Percentiles rank a stretch among this genome's conserved stretches.
phyloP scores from a whole-genome alignment of 108 stramenopile species.

The Cyclotella atomus region DNA sequence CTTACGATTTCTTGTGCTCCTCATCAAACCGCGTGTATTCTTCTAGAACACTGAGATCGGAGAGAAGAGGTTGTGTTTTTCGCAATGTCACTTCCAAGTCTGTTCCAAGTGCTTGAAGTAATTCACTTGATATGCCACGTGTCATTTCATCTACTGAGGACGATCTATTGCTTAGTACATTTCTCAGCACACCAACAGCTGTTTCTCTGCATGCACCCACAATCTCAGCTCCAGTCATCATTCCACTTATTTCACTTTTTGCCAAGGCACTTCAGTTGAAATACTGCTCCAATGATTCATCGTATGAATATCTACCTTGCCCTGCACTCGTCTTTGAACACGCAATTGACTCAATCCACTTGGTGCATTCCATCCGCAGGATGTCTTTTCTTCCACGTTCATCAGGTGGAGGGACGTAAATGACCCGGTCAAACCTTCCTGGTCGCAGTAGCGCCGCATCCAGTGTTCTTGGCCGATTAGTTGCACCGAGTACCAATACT shows the following conservation, averaged over 20 bases:
- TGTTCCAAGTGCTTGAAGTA: background rate
- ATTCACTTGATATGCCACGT: background rate
- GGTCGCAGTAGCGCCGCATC: constrained; percentile 96
- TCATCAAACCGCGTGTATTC: constrained; percentile 12
- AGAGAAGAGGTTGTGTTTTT: constrained; percentile 8
- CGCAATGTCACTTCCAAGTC: background rate
- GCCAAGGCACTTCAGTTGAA: constrained; percentile 61
- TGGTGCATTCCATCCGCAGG: constrained; percentile 75
- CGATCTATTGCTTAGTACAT: constrained; percentile 1
- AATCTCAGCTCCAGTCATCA: constrained; percentile 89
- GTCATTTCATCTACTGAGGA: background rate
- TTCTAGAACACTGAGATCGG: constrained; percentile 1
- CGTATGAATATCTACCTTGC: too few relatives aligned
- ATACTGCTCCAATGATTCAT: background rate
- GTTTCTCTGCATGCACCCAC: constrained; percentile 82
- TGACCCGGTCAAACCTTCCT: constrained; percentile 89
- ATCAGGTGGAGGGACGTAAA: constrained; percentile 96
- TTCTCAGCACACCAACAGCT: constrained; percentile 56
- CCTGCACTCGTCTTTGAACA: background rate
- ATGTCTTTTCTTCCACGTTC: constrained; percentile 84
- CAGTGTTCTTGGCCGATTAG: constrained; percentile 91
- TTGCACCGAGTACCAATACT: constrained; percentile 94
- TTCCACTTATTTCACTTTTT: constrained; percentile 56
- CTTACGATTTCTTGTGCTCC: too few relatives aligned
- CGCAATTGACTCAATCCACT: constrained; percentile 42